phyloP scores from a whole-genome alignment of 148 eudicot species.

The Oxyria digyna region DNA sequence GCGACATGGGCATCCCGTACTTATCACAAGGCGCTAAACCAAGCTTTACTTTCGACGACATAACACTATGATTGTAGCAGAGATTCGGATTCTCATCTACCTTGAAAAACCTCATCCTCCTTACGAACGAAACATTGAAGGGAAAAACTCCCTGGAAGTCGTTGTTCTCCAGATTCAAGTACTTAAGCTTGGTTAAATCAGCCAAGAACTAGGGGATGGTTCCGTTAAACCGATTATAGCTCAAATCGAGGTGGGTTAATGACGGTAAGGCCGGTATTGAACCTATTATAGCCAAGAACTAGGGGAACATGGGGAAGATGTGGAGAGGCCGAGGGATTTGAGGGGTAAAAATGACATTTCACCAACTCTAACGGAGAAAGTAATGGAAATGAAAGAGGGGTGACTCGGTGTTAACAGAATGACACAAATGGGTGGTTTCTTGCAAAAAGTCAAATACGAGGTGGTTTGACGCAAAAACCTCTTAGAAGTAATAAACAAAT shows the following conservation, averaged over 20 bases:
- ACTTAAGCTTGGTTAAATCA: constrained; percentile 45
- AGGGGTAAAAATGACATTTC: too few species aligned
- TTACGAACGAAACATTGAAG: constrained; percentile 58
- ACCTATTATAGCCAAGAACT: constrained; percentile 41
- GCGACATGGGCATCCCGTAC: constrained; percentile 58
- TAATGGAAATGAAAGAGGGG: too few species aligned
- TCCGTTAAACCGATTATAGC: constrained; percentile 68
- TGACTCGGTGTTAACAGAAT: too few species aligned
- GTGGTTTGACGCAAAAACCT: too few species aligned
- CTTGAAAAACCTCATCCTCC: constrained; percentile 45
- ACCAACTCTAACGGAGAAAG: too few species aligned
- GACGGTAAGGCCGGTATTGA: constrained; percentile 32
- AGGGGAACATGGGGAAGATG: constrained; percentile 25
- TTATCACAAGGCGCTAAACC: constrained; percentile 83
- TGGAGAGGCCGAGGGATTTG: constrained; percentile 11
- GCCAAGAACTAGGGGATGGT: constrained; percentile 44
- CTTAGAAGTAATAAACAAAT: too few species aligned
- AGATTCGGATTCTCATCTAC: constrained; percentile 55
- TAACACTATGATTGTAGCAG: constrained; percentile 49
- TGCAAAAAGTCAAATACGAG: too few species aligned
- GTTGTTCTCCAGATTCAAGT: constrained; percentile 64
- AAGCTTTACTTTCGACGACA: constrained; percentile 51
- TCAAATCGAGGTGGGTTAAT: constrained; percentile 54
- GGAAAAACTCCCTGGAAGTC: constrained; percentile 75
- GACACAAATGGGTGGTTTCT: too few species aligned